Evolutionary conservation across 1,284 basidiomycete genomes (phyloP), one percentile per base, ranked within the genome.

Genomic region (Heliocybe sulcata): DNA sequence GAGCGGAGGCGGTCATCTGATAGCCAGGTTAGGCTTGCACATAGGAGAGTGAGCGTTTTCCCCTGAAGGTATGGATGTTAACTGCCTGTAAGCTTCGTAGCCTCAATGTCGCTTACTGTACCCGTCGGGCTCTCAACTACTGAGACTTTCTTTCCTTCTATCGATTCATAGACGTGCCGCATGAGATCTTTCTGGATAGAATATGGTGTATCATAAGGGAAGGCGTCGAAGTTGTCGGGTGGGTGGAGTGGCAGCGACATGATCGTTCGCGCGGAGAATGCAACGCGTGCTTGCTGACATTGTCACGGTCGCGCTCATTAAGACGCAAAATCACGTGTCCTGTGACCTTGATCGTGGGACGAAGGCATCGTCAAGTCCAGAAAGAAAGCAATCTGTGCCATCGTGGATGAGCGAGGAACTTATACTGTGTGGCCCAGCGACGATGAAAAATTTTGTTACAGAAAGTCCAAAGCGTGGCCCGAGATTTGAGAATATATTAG

Each of bases 41-140:
- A 92, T 3, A 95, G 74, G 2, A 95, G 76, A 60, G 86, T 92
- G n/a, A 94, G 70, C 0, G 90, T 92, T 70, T 95, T 95, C 26
- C 92, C 92, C 80, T 91, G 56, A 16, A 47, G 8, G 19, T 0
- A 25, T 2, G 38, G n/a, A n/a, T 54, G n/a, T 33, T 29, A 52
- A 3, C 20, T 14, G 9, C 6, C 25, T 19, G 8, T 12, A n/a
- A 4, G 20, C 26, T 11, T n/a, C 51, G 8, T 19, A 8, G 14
- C 2, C 11, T 6, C 3, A 25, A 22, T 9, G 23, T 22, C 20
- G 50, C 77, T 66, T 54, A 87, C 87, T 22, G 92, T 94, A 59
- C 92, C 92, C 0, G 92, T 94, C 0, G 91, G 92, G 59, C 87
- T 91, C 67, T 94, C 91, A 20, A 92, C 73, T 48, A 98, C 88